phyloP scores from a whole-genome alignment of 176 grass and related monocot genomes.

The Oropetium thomaeum region DNA sequence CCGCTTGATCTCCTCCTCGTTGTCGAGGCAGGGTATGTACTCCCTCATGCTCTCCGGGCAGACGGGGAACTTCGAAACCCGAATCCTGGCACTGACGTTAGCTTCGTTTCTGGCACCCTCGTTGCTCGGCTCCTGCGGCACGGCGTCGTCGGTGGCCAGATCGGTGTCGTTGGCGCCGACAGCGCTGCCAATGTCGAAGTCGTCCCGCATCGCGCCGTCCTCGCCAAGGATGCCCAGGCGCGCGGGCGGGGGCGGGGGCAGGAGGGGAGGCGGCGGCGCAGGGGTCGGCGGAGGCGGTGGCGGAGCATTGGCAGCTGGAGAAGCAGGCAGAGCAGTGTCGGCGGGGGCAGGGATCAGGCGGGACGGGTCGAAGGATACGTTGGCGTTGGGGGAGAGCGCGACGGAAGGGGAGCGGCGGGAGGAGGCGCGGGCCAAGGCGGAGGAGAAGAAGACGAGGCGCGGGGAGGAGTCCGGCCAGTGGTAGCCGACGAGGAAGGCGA shows the following conservation, averaged over 20 bases:
- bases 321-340: neutral
- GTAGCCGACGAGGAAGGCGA: constrained; percentile 79
- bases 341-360: constrained; percentile 34
- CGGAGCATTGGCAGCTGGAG: constrained; percentile 32
- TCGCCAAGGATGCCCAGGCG: constrained; percentile 66
- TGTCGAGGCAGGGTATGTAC: constrained; percentile 94
- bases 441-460: constrained; percentile 54
- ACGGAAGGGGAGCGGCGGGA: constrained; percentile 33
- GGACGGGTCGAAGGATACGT: constrained; percentile 55
- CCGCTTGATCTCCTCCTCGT: constrained; percentile 69
- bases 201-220: constrained; percentile 65
- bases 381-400: constrained; percentile 62
- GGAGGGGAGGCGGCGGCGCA: constrained; percentile 26
- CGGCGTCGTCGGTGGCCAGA: constrained; percentile 28
- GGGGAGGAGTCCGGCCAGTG: constrained; percentile 57
- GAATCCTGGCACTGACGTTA: neutral
- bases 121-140: constrained; percentile 4
- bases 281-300: constrained; percentile 17
- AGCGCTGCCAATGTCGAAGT: constrained; percentile 56
- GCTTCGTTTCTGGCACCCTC: neutral
- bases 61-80: constrained; percentile 46
- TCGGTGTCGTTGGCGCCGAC: constrained; percentile 39
- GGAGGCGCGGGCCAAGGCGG: neutral
- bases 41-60: constrained; percentile 73
- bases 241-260: constrained; percentile 22